These are phyloP conservation scores for Coelastrella sp. DNA, from an alignment of 139 green algal species.

Conservation along the genomic window DNA sequence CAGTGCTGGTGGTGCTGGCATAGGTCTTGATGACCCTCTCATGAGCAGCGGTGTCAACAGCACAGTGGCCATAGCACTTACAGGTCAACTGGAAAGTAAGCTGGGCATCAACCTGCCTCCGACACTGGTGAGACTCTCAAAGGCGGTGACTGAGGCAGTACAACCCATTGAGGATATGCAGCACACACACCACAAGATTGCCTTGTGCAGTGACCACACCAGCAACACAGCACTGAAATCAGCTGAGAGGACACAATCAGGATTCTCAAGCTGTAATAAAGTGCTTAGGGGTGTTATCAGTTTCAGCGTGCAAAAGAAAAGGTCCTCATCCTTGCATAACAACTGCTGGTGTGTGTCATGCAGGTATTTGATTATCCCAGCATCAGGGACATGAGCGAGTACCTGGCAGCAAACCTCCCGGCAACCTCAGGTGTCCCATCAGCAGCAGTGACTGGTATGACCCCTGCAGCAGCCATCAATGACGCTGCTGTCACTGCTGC, in stretches of 20 bases:
- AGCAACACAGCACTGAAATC: no score
- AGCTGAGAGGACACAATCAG: no score
- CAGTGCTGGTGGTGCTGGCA: conserved; percentile 12
- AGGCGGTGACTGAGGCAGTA: no score
- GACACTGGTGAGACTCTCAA: conserved; percentile 49
- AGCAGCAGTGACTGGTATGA: not conserved
- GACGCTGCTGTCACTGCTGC: conserved; percentile 1
- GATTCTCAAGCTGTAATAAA: no score
- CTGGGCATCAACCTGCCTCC: conserved; percentile 51
- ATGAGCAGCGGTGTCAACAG: conserved; percentile 67
- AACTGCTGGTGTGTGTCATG: not conserved
- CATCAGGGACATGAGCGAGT: conserved; percentile 54
- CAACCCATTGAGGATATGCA: not conserved
- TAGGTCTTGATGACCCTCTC: conserved; percentile 47
- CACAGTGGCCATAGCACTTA: conserved; percentile 61
- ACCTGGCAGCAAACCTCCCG: conserved; percentile 40
- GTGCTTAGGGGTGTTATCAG: no score
- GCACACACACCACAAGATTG: no score
- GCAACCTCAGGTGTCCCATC: not conserved
- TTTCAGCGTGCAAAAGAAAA: no score
- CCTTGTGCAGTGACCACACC: no score
- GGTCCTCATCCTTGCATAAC: not conserved
- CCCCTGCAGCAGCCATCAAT: not conserved
- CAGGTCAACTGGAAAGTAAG: conserved; percentile 44
- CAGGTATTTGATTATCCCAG: conserved; percentile 74